phyloP scores from a whole-genome alignment of 108 stramenopile genomes.

The Stephanodiscus triporus region DNA sequence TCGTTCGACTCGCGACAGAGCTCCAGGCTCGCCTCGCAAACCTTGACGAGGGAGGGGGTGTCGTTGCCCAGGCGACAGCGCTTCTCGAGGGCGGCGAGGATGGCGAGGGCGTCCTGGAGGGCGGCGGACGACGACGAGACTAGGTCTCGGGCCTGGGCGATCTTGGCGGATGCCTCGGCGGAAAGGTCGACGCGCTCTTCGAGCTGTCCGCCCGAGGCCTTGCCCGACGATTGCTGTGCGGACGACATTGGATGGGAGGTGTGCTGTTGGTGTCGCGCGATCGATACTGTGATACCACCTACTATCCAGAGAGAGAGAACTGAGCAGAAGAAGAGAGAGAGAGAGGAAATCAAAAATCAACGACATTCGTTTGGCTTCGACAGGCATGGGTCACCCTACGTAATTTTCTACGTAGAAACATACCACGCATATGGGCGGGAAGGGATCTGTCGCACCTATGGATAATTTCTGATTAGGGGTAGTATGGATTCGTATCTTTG shows the following conservation, averaged over 20 bases:
- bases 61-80: conserved; percentile 88
- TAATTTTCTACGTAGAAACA: too few relatives aligned
- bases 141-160: conserved; percentile 66
- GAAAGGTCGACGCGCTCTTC: conserved; percentile 87
- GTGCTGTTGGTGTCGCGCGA: not conserved
- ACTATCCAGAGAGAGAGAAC: too few relatives aligned
- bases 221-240: conserved; percentile 52
- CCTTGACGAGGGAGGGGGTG: conserved; percentile 66
- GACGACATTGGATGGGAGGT: conserved; percentile 13
- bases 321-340: not conserved
- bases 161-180: conserved; percentile 76
- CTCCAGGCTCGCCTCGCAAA: conserved; percentile 71
- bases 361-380: too few relatives aligned
- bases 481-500: too few relatives aligned
- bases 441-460: too few relatives aligned
- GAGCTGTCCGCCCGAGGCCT: conserved; percentile 79
- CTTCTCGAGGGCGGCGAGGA: conserved; percentile 84
- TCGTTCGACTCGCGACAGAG: conserved; percentile 66
- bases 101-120: conserved; percentile 67
- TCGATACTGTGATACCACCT: not conserved
- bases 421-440: too few relatives aligned
- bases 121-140: conserved; percentile 27
- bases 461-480: too few relatives aligned
- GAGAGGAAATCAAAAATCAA: too few relatives aligned
- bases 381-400: too few relatives aligned